A percentile compares a stretch with the other conserved stretches of the same genome.
phyloP scores from a whole-genome alignment of 2,329 filamentous ascomycete genomes.

The Colletotrichum tropicicola region DNA sequence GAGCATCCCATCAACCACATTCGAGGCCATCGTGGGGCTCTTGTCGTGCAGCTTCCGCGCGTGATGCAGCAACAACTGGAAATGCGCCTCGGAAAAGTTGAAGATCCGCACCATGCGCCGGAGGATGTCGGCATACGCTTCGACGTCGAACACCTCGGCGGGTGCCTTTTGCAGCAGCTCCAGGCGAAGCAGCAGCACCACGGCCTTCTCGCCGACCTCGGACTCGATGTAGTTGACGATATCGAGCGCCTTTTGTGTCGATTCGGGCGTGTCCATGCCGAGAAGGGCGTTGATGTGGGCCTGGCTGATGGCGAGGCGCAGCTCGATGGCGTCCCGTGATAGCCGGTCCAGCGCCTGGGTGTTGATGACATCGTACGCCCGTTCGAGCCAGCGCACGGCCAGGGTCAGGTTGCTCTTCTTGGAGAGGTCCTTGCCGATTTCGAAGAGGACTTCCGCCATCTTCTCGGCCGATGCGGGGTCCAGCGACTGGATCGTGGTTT shows the following conservation, averaged over 20 bases:
- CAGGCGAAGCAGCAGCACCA: conserved; percentile 74
- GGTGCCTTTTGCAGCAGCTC: conserved; percentile 66
- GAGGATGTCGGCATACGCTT: conserved; percentile 63
- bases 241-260: conserved; percentile 60
- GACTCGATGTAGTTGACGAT: conserved; percentile 70
- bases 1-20: conserved; percentile 72
- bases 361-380: conserved; percentile 69
- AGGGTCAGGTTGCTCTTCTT: conserved; percentile 58
- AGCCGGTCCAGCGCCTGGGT: conserved; percentile 62
- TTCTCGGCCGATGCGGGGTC: conserved; percentile 64
- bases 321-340: conserved; percentile 68
- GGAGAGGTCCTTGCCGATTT: conserved; percentile 73
- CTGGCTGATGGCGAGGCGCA: conserved; percentile 74
- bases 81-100: conserved; percentile 68
- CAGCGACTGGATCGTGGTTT: conserved; percentile 46
- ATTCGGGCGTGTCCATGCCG: conserved; percentile 52
- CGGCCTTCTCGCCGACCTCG: conserved; percentile 70
- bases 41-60: conserved; percentile 70
- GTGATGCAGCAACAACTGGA: conserved; percentile 74
- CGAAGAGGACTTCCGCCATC: conserved; percentile 74
- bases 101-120: conserved; percentile 68
- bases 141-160: conserved; percentile 56
- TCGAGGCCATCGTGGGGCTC: conserved; percentile 56
- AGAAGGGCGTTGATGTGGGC: conserved; percentile 65
- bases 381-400: conserved; percentile 78